A percentile compares a stretch with the other conserved stretches of the same genome.
phyloP scores from a whole-genome alignment of 2,329 filamentous ascomycete genomes.

The Aspergillus tanneri region DNA sequence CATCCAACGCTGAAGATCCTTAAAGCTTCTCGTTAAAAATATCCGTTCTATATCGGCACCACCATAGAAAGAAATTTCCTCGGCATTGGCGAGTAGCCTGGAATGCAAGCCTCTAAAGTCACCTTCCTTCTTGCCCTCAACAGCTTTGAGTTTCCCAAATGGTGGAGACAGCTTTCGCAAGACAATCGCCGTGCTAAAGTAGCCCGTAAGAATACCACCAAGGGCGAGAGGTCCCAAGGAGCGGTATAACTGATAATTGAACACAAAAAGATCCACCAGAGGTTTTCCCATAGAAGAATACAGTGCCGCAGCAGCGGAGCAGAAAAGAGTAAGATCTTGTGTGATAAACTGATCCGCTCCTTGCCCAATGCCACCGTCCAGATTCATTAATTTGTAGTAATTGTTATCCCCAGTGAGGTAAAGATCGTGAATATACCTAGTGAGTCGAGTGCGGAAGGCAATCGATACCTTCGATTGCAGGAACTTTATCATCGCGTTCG shows the following conservation, averaged over 20 bases:
- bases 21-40: constrained; percentile 88
- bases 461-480: constrained; percentile 97
- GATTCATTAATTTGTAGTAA: constrained; percentile 91
- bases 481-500: constrained; percentile 98
- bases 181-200: constrained; percentile 89
- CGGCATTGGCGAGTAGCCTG: constrained; percentile 89
- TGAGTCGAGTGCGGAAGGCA: constrained; percentile 91
- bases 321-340: constrained; percentile 93
- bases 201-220: constrained; percentile 83
- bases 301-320: constrained; percentile 82
- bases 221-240: constrained; percentile 86
- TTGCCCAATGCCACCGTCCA: constrained; percentile 89
- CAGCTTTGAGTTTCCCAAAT: constrained; percentile 94
- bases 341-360: constrained; percentile 97
- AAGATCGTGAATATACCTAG: constrained; percentile 93
- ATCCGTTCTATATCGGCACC: constrained; percentile 93
- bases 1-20: constrained; percentile 93
- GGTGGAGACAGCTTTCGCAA: constrained; percentile 86
- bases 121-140: constrained; percentile 91
- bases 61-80: constrained; percentile 96
- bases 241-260: constrained; percentile 95
- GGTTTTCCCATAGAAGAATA: constrained; percentile 98
- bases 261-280: constrained; percentile 93
- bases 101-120: constrained; percentile 92
- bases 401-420: constrained; percentile 94